phyloP scores from a whole-genome alignment of 2,329 filamentous ascomycete species.

The Ceratocystis destructans region DNA sequence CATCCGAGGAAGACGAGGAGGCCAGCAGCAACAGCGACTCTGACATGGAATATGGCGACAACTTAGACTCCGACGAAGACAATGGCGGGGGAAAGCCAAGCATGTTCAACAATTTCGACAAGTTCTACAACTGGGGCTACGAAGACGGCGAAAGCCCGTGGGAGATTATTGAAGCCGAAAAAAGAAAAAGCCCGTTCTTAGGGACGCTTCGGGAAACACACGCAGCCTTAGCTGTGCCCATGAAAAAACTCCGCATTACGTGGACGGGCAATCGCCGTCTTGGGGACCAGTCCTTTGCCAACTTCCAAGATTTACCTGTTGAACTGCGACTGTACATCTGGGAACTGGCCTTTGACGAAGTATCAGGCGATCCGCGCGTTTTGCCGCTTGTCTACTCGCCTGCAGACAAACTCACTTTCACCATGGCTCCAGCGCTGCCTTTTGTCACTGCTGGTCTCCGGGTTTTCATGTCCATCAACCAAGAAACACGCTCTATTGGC shows the following conservation, averaged over 20 bases:
- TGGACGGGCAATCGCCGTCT: constrained; percentile 9
- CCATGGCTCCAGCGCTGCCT: background rate
- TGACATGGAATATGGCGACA: background rate
- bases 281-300: background rate
- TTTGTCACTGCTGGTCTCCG: constrained; percentile 5
- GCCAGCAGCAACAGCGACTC: background rate
- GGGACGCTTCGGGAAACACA: background rate
- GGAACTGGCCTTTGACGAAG: constrained; percentile 14
- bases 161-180: background rate
- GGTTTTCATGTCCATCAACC: constrained; percentile 13
- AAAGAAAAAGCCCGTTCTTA: background rate
- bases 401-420: background rate
- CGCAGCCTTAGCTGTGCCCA: background rate
- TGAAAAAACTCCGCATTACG: background rate
- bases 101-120: background rate
- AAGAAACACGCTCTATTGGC: constrained; percentile 11
- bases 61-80: background rate
- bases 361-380: background rate
- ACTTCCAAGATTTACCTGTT: constrained; percentile 8
- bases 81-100: background rate
- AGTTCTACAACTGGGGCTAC: constrained; percentile 1
- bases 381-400: background rate
- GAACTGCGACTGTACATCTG: constrained; percentile 13
- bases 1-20: constrained; percentile 8
- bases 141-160: background rate